A percentile compares a stretch with the other conserved stretches of the same genome.
These are phyloP conservation scores for Chaetomiaceae sp. DNA, from an alignment of 2,329 filamentous ascomycete genomes.

Conservation along the genomic window DNA sequence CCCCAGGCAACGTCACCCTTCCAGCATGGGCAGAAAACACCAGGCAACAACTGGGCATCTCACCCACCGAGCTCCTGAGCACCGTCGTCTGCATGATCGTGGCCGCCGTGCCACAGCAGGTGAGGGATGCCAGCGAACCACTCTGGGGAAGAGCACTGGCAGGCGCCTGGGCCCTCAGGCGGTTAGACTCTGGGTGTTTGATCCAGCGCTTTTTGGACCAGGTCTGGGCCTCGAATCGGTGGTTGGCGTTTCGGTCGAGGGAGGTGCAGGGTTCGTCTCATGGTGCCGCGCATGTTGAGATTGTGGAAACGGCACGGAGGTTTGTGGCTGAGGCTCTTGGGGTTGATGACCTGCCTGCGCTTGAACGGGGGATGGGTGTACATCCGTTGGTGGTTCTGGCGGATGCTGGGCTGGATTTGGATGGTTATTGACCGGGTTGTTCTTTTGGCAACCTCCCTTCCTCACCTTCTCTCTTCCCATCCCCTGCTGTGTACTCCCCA, in stretches of 20 bases:
- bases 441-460: neutral
- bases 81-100: constrained; percentile 20
- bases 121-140: neutral
- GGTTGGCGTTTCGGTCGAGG: neutral
- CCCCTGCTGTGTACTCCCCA: too few relatives aligned
- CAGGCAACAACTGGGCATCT: constrained; percentile 18
- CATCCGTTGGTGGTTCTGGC: neutral
- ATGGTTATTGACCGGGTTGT: neutral
- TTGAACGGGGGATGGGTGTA: neutral
- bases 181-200: neutral
- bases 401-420: neutral
- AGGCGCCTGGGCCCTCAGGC: neutral
- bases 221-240: constrained; percentile 4
- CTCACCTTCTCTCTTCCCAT: too few relatives aligned
- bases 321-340: neutral
- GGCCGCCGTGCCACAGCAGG: neutral
- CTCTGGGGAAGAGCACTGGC: neutral
- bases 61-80: constrained; percentile 15
- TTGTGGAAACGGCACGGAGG: neutral
- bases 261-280: neutral
- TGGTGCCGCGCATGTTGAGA: neutral
- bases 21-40: constrained; percentile 7
- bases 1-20: neutral
- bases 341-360: neutral
- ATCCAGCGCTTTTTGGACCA: constrained; percentile 14